Percentiles rank a stretch among this genome's conserved stretches.
Evolutionary conservation across 495 filamentous ascomycete genomes (phyloP).

Genomic region (Xylaria palmicola): DNA sequence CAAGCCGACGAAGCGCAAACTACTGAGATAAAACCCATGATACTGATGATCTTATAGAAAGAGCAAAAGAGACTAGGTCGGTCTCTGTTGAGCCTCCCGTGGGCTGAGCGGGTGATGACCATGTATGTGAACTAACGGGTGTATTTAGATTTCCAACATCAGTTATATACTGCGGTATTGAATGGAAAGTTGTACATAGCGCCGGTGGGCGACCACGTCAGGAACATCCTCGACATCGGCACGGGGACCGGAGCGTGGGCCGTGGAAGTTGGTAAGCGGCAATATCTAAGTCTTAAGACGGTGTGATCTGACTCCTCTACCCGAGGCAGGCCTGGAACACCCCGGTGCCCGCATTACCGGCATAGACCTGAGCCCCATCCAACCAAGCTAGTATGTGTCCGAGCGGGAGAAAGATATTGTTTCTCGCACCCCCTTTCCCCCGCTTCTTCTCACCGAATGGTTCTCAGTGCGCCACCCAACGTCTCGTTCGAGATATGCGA

Average conservation of each 20-base stretch:
- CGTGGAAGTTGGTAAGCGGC: constrained; percentile 48
- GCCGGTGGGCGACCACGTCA: constrained; percentile 35
- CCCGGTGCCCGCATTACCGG: constrained; percentile 54
- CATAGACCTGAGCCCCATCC: constrained; percentile 41
- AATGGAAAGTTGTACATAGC: constrained; percentile 47
- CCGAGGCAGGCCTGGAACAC: constrained; percentile 33
- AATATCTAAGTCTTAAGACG: not conserved
- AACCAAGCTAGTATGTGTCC: constrained; percentile 27
- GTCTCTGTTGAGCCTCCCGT: not conserved
- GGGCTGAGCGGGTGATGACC: not conserved
- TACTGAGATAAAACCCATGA: not conserved
- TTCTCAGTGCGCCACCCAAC: constrained; percentile 48
- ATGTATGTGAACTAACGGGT: not conserved
- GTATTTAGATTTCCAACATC: constrained; percentile 41
- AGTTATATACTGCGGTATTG: constrained; percentile 52
- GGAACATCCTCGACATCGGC: constrained; percentile 58
- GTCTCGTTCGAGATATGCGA: constrained; percentile 56
- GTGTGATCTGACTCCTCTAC: not conserved
- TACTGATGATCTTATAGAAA: not conserved
- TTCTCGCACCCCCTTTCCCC: no score
- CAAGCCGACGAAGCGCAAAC: not conserved
- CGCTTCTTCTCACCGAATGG: not conserved
- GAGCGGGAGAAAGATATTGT: not conserved
- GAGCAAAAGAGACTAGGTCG: constrained; percentile 30
- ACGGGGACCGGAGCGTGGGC: constrained; percentile 61